Base-by-base conservation (phyloP, 129 eudicot species). In the Pseudognaphalium luteoalbum region DNA sequence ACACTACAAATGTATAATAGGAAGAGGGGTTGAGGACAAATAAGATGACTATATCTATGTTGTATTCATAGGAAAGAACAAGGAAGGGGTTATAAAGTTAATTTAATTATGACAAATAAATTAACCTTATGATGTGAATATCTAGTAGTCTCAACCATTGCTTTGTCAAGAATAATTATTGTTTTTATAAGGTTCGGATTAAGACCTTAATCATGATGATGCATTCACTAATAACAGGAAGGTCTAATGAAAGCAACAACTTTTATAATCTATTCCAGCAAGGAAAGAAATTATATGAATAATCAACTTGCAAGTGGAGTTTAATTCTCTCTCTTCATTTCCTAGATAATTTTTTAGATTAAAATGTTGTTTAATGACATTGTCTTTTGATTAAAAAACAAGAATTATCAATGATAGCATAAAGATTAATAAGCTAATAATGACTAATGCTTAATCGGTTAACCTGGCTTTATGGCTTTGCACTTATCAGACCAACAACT, bases 401-500 rank as follows among this genome's bases (percentile, higher is more conserved):
- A 25, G 34, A 35, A 39, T 25, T 64, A 64, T 10, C 25, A 72
- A 52, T 52, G 52, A 50, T 34, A 63, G 29, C 58, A 50, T 34
- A 72, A 3, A 79, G 37, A 30, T 37, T 71, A 71, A 37, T 2
- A 64, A 64, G 78, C 39, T 72, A 35, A 65, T 72, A 35, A 65
- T 72, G 68, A 72, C 78, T 71, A 62, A 34, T 79, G 39, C 72
- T 63, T 61, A 44, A 60, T 50, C 68, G 6, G 34, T 20, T 64
- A 12, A 44, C 52, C 52, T 44, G 17, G 16, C 16, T 62, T 78
- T 79, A 65, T 72, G 72, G 67, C 32, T 25, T 39, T 63, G 78
- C 81, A 77, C 81, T 77, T 28, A 71, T 64, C 47, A 63, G 78
- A 72, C 57, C 78, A 79, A 72, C 74, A 79, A 79, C 60, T 78